Conservation (phyloP, 2,329 filamentous ascomycete genomes). For the Bipolaris oryzae region DNA sequence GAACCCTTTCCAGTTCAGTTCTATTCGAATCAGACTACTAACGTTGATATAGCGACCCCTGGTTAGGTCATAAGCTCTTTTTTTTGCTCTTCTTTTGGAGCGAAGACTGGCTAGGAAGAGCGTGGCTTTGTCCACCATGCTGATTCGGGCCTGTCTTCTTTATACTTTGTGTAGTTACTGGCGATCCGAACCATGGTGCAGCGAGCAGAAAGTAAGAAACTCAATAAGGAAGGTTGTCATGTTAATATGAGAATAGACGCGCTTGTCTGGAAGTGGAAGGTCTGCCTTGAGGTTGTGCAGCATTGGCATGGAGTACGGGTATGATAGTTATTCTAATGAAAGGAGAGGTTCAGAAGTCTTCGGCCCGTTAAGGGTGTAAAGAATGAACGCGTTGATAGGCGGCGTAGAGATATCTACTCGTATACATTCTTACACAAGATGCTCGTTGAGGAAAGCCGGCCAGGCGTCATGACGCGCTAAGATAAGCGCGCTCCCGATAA, state of each 20-base stretch:
- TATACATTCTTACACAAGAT: neutral
- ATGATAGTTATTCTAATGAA: neutral
- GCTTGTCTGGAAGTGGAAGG: neutral
- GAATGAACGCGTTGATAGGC: no score
- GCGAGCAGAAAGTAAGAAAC: no score
- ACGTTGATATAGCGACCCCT: constrained; percentile 24
- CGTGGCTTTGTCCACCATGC: neutral
- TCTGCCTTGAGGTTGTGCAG: neutral
- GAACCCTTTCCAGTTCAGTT: no score
- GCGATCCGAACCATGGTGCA: no score
- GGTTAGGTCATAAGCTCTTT: constrained; percentile 27
- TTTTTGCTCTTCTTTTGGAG: neutral
- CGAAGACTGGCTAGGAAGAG: neutral
- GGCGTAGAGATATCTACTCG: no score
- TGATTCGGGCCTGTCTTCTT: neutral
- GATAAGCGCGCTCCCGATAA: constrained; percentile 13
- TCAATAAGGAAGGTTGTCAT: no score
- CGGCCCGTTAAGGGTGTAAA: neutral
- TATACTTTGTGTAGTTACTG: neutral
- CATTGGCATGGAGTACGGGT: neutral
- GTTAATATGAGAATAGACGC: no score
- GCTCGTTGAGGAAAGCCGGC: neutral
- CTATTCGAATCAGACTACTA: constrained; percentile 19
- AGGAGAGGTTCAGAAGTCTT: no score
- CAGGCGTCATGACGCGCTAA: neutral